Evolutionary conservation across 306 rosid genomes (phyloP).

Genomic region (Sechiopsis laciniata): DNA sequence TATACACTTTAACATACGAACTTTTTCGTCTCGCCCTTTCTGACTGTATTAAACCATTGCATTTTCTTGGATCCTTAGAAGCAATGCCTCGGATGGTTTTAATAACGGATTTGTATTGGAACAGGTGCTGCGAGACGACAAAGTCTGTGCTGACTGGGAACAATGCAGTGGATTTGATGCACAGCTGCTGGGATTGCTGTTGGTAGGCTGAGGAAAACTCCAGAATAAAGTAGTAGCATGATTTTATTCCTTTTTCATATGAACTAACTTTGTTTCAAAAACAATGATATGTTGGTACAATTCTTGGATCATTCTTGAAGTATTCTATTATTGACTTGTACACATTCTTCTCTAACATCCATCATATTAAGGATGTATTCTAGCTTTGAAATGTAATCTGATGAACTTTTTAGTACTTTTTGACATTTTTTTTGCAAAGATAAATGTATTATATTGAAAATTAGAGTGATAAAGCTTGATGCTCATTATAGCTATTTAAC

Average conservation of each 20-base stretch:
- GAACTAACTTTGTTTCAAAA: slow-evolving; percentile 19
- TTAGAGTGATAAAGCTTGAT: not conserved
- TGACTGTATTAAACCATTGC: not conserved
- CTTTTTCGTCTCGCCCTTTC: no score
- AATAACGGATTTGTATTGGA: slow-evolving; percentile 8
- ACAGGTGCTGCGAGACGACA: not conserved
- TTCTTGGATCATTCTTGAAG: slow-evolving; percentile 17
- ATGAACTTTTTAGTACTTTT: not conserved
- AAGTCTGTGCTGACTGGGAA: slow-evolving; percentile 6
- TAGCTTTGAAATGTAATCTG: not conserved
- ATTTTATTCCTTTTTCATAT: slow-evolving; percentile 15
- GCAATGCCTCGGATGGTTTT: not conserved
- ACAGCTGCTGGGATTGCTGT: slow-evolving; percentile 11
- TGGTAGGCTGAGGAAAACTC: slow-evolving; percentile 9
- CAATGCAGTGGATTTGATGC: slow-evolving; percentile 21
- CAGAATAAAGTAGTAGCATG: slow-evolving; percentile 13
- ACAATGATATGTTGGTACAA: slow-evolving; percentile 3
- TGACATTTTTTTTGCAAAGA: not conserved
- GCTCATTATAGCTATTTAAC: not conserved
- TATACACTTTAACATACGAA: not conserved
- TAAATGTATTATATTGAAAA: not conserved
- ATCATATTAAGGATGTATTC: slow-evolving; percentile 11
- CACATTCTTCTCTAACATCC: slow-evolving; percentile 13
- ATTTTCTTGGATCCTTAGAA: not conserved
- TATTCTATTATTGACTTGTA: slow-evolving; percentile 16